Percentiles rank a stretch among this genome's conserved stretches.
Conservation (phyloP, 768 basidiomycete species). For the Lentinula raphanica region DNA sequence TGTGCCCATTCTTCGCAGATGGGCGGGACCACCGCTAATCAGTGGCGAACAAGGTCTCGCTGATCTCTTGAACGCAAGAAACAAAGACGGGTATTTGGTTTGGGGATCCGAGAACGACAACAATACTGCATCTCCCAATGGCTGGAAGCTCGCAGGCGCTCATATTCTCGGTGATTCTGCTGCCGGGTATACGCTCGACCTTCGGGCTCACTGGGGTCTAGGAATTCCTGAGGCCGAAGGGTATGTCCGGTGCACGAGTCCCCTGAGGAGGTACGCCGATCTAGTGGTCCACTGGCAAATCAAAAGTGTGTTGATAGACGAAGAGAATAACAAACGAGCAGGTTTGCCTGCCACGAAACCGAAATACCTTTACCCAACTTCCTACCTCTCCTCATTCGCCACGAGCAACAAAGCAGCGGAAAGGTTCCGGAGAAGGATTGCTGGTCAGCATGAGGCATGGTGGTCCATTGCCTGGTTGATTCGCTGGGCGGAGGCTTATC, state of each 20-base stretch:
- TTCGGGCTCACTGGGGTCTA: conserved; percentile 61
- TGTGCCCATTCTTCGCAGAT: conserved; percentile 63
- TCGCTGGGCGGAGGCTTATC: conserved; percentile 18
- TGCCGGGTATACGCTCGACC: conserved; percentile 44
- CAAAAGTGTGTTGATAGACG: conserved; percentile 54
- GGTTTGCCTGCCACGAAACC: not conserved
- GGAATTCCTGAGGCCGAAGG: conserved; percentile 72
- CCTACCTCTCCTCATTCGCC: conserved; percentile 23
- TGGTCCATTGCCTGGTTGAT: conserved; percentile 39
- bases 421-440: conserved; percentile 22
- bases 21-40: conserved; percentile 26
- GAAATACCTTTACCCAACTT: not conserved
- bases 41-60: conserved; percentile 30
- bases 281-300: conserved; percentile 90
- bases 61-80: conserved; percentile 44
- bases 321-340: not conserved
- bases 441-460: conserved; percentile 26
- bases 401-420: conserved; percentile 33
- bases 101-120: conserved; percentile 12
- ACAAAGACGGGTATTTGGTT: conserved; percentile 36
- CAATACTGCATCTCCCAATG: too few relatives aligned
- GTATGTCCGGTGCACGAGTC: conserved; percentile 81
- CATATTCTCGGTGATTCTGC: conserved; percentile 27
- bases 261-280: conserved; percentile 81
- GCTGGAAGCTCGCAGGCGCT: conserved; percentile 21